Conservation (phyloP, 1,139 yeast genomes). For the Suhomyces guaymorum region DNA sequence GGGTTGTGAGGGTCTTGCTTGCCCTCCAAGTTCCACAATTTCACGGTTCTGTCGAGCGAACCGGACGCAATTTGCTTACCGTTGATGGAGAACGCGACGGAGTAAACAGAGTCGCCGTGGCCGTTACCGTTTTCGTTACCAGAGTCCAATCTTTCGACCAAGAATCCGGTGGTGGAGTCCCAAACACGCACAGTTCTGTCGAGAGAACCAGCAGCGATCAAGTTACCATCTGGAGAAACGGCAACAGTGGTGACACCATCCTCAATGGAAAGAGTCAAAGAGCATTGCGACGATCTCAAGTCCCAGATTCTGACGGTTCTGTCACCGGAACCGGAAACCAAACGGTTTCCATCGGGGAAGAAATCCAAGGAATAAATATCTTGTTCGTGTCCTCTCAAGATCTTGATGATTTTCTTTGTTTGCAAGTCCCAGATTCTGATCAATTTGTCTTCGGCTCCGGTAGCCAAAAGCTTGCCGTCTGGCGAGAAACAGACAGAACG, state of each 20-base stretch:
- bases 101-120: slow-evolving; percentile 94
- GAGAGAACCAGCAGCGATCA: slow-evolving; percentile 94
- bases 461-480: slow-evolving; percentile 91
- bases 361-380: slow-evolving; percentile 95
- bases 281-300: slow-evolving; percentile 86
- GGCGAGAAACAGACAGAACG: slow-evolving; percentile 97
- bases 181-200: slow-evolving; percentile 96
- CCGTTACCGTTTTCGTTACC: slow-evolving; percentile 89
- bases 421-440: slow-evolving; percentile 96
- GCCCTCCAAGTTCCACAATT: slow-evolving; percentile 85
- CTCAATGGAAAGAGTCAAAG: slow-evolving; percentile 85
- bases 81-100: slow-evolving; percentile 89
- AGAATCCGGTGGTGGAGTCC: slow-evolving; percentile 92
- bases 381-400: slow-evolving; percentile 94
- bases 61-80: slow-evolving; percentile 95
- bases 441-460: slow-evolving; percentile 97
- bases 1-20: slow-evolving; percentile 51
- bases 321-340: slow-evolving; percentile 96
- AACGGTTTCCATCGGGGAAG: slow-evolving; percentile 91
- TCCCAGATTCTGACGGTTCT: slow-evolving; percentile 98
- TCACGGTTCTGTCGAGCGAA: slow-evolving; percentile 92
- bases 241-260: slow-evolving; percentile 99
- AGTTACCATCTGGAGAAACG: slow-evolving; percentile 91
- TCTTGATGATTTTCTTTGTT: slow-evolving; percentile 81
- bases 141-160: slow-evolving; percentile 90